A percentile compares a stretch with the other conserved stretches of the same genome.
phyloP scores from a whole-genome alignment of 805 yeast genomes.

The Kuraishia cidri region DNA sequence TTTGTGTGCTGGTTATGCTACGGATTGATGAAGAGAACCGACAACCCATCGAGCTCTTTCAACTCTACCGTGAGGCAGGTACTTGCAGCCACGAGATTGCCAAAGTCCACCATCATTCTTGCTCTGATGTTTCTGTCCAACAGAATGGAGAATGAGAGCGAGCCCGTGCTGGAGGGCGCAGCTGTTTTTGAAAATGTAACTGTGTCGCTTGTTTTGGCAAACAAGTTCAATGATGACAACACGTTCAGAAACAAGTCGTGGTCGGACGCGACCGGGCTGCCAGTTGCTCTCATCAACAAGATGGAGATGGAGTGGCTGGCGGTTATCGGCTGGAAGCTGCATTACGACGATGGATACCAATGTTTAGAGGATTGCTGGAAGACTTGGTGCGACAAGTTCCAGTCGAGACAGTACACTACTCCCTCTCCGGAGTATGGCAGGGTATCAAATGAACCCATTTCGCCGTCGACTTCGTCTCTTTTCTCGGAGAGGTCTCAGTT shows the following conservation, averaged over 20 bases:
- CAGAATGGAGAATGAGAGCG: conserved; percentile 26
- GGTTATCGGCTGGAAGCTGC: conserved; percentile 19
- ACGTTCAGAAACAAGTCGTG: conserved; percentile 93
- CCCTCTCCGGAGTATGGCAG: too few relatives aligned
- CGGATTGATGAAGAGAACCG: conserved; percentile 51
- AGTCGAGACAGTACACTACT: too few relatives aligned
- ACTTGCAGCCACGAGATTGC: conserved; percentile 79
- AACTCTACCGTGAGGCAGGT: conserved; percentile 56
- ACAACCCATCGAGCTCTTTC: conserved; percentile 38
- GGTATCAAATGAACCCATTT: too few relatives aligned
- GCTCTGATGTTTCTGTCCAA: conserved; percentile 75
- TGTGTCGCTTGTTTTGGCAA: conserved; percentile 72
- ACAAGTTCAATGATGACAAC: conserved; percentile 93
- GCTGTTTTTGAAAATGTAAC: conserved; percentile 48
- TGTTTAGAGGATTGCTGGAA: conserved; percentile 25
- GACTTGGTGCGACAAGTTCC: conserved; percentile 23
- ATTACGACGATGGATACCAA: conserved; percentile 18
- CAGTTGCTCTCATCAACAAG: conserved; percentile 47
- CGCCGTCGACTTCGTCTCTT: conserved; percentile 1
- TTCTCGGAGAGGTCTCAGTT: conserved; percentile 1
- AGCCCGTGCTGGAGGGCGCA: conserved; percentile 18
- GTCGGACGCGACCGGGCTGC: conserved; percentile 90
- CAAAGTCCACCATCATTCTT: conserved; percentile 71
- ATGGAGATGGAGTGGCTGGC: conserved; percentile 51
- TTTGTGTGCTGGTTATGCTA: conserved; percentile 70